These are phyloP conservation scores for Aristolochia fimbriata DNA, from an alignment of 164 flowering plant species.

Conservation along the genomic window DNA sequence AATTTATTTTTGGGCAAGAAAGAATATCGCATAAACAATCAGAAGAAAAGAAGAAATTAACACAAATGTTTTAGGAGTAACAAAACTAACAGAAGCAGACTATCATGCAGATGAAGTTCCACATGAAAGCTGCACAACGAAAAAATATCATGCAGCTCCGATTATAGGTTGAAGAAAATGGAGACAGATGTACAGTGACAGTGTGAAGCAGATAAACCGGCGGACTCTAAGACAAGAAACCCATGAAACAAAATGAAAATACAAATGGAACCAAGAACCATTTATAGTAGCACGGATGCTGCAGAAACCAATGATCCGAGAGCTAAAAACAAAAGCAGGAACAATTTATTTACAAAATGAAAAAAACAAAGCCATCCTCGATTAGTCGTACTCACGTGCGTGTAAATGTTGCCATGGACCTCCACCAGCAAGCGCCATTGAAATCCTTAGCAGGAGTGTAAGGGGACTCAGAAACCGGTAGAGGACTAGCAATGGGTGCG, in stretches of 20 bases:
- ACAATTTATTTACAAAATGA: not conserved
- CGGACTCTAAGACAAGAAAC: not conserved
- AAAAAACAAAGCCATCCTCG: no score
- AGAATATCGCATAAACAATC: no score
- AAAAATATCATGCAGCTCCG: no score
- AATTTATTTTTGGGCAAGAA: no score
- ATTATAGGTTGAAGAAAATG: no score
- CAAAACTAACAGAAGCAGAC: no score
- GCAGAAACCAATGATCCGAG: not conserved
- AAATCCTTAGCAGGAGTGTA: constrained; percentile 19
- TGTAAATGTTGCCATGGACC: constrained; percentile 91
- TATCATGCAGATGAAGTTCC: no score
- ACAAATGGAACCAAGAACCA: no score
- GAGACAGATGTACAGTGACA: not conserved
- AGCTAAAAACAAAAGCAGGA: not conserved
- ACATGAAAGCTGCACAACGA: no score
- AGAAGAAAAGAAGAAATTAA: no score
- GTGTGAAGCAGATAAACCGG: not conserved
- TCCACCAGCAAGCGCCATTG: constrained; percentile 35
- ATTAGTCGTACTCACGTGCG: constrained; percentile 43
- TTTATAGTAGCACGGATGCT: no score
- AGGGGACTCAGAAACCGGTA: constrained; percentile 20
- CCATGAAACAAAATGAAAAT: not conserved
- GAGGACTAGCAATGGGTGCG: constrained; percentile 20
- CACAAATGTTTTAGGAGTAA: no score